A percentile compares a stretch with the other conserved stretches of the same genome.
Evolutionary conservation across 75 land plant genomes (phyloP).

Genomic region (Pinus tabuliformis): DNA sequence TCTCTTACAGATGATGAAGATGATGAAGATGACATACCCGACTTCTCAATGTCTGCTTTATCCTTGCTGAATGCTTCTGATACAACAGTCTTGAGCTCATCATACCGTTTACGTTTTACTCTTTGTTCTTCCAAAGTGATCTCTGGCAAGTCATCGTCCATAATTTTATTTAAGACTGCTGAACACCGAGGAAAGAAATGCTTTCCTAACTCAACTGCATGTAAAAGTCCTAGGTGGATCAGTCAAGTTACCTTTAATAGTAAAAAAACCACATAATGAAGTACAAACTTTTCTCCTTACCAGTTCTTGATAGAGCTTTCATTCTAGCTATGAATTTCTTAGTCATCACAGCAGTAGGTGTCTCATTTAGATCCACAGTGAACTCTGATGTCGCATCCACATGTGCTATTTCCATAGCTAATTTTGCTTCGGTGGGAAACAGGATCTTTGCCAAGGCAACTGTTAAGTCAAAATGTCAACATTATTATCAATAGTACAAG

Average conservation of each 20-base stretch:
- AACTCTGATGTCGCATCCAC: constrained; percentile 70
- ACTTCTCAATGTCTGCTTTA: constrained; percentile 39
- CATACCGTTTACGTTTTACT: constrained; percentile 39
- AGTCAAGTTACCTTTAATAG: too few relatives aligned
- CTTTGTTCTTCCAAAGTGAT: constrained; percentile 39
- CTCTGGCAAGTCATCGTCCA: constrained; percentile 51
- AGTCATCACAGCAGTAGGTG: constrained; percentile 30
- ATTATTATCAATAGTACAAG: neutral
- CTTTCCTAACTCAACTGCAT: constrained; percentile 48
- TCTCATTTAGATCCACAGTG: constrained; percentile 66
- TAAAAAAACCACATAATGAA: too few relatives aligned
- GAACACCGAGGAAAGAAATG: constrained; percentile 81
- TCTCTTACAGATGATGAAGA: constrained; percentile 40
- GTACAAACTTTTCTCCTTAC: constrained; percentile 22
- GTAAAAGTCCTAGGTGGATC: too few relatives aligned
- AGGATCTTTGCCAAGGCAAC: constrained; percentile 79
- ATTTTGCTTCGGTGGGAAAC: constrained; percentile 75
- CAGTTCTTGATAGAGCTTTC: constrained; percentile 60
- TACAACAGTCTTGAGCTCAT: constrained; percentile 52
- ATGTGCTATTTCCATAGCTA: constrained; percentile 73
- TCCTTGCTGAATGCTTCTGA: constrained; percentile 65
- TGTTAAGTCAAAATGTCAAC: constrained; percentile 20
- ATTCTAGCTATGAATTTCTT: constrained; percentile 45
- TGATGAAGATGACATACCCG: constrained; percentile 39
- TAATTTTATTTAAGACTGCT: constrained; percentile 60